phyloP scores from a whole-genome alignment of 2,329 filamentous ascomycete genomes.

The Penicillium sp. region DNA sequence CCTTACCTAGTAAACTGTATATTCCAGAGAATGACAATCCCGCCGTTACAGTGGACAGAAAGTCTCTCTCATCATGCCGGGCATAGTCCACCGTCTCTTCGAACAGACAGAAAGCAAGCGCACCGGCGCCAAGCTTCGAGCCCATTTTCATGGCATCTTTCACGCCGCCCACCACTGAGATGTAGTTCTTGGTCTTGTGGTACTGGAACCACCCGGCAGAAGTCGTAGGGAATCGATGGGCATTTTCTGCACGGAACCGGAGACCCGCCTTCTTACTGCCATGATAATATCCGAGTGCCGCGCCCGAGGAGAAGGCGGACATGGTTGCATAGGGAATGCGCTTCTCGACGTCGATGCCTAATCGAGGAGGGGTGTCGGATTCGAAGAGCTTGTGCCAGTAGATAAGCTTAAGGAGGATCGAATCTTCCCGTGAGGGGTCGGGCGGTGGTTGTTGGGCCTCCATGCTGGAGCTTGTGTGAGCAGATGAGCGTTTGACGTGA shows the following conservation, averaged over 20 bases:
- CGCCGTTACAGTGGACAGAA: constrained; percentile 76
- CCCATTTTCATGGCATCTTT: constrained; percentile 77
- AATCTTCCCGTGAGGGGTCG: constrained; percentile 18
- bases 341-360: constrained; percentile 62
- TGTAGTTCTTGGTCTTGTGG: constrained; percentile 96
- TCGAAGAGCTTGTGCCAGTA: constrained; percentile 40
- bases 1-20: constrained; percentile 82
- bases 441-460: constrained; percentile 7
- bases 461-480: constrained; percentile 12
- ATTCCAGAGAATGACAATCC: constrained; percentile 79
- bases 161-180: constrained; percentile 72
- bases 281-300: constrained; percentile 67
- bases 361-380: constrained; percentile 41
- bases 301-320: constrained; percentile 66
- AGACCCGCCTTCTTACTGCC: constrained; percentile 72
- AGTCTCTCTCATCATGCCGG: constrained; percentile 61
- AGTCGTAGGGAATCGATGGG: constrained; percentile 81
- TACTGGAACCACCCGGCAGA: constrained; percentile 96
- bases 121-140: constrained; percentile 67
- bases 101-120: constrained; percentile 71
- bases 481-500: neutral
- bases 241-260: constrained; percentile 92
- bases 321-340: constrained; percentile 66
- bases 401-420: constrained; percentile 28
- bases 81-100: constrained; percentile 81